Percentiles rank a stretch among this genome's conserved stretches.
These are phyloP conservation scores for Hyphopichia wangnamkhiaoensis DNA, from an alignment of 1,139 yeast genomes.

Conservation along the genomic window DNA sequence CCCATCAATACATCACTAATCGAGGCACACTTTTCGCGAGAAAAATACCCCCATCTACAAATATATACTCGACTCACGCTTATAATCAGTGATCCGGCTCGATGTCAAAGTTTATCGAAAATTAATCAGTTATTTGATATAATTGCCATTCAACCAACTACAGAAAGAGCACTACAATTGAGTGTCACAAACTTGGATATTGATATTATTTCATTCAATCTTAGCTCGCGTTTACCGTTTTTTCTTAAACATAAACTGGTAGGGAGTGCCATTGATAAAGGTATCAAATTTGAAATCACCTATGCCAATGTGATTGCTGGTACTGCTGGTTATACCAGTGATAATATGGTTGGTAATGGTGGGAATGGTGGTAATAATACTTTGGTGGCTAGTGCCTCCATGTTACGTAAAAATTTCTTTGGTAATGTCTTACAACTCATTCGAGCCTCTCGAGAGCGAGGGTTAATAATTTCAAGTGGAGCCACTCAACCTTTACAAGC, in stretches of 20 bases:
- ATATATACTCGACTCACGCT: slow-evolving; percentile 76
- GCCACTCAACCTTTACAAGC: slow-evolving; percentile 59
- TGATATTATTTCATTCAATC: slow-evolving; percentile 76
- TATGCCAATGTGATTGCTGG: slow-evolving; percentile 58
- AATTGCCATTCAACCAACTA: slow-evolving; percentile 76
- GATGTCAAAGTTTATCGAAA: slow-evolving; percentile 68
- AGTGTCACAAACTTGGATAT: slow-evolving; percentile 74
- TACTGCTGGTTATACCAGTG: slow-evolving; percentile 34
- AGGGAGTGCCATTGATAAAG: slow-evolving; percentile 80
- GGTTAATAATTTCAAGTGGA: slow-evolving; percentile 79
- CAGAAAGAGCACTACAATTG: slow-evolving; percentile 76
- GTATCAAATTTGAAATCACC: slow-evolving; percentile 77
- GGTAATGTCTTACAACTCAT: slow-evolving; percentile 73
- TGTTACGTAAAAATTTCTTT: slow-evolving; percentile 59
- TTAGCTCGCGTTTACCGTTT: slow-evolving; percentile 67
- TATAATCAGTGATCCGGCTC: slow-evolving; percentile 73
- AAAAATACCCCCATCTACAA: slow-evolving; percentile 43
- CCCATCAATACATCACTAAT: slow-evolving; percentile 36
- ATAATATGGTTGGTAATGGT: slow-evolving; percentile 12
- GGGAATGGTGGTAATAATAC: slow-evolving; percentile 1
- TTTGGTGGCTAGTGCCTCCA: slow-evolving; percentile 19
- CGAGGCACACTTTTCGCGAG: slow-evolving; percentile 18
- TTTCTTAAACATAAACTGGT: slow-evolving; percentile 81
- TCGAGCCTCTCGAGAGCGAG: slow-evolving; percentile 81
- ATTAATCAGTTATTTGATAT: slow-evolving; percentile 70